A percentile compares a stretch with the other conserved stretches of the same genome.
Conservation (phyloP, 495 filamentous ascomycete species). For the Neurospora sp. region DNA sequence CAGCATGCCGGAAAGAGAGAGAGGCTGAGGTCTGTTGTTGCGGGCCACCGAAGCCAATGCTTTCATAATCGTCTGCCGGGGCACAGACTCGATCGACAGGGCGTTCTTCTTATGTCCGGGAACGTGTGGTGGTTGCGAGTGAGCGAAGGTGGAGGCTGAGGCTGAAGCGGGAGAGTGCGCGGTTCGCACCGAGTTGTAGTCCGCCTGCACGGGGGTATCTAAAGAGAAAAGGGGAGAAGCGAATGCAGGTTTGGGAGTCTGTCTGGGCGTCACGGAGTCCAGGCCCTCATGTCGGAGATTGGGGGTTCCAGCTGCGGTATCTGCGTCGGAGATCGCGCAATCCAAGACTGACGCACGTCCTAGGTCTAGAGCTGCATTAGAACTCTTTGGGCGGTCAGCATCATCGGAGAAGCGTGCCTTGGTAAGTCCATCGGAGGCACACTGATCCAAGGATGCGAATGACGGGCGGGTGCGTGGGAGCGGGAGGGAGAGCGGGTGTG, state of each 20-base stretch:
- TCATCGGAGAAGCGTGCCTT: constrained; percentile 7
- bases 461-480: constrained; percentile 4
- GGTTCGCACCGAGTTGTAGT: constrained; percentile 1
- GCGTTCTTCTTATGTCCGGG: constrained; percentile 48
- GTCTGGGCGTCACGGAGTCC: neutral
- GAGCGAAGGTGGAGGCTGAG: neutral
- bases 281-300: constrained; percentile 7
- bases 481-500: constrained; percentile 11
- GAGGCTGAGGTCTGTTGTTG: constrained; percentile 44
- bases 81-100: constrained; percentile 60
- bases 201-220: constrained; percentile 3
- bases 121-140: neutral
- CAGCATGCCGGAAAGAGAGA: constrained; percentile 45
- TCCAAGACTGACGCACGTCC: constrained; percentile 1
- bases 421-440: constrained; percentile 14
- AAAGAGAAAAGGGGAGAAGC: neutral
- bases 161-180: neutral
- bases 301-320: neutral
- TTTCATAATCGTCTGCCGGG: constrained; percentile 80
- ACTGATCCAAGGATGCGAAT: constrained; percentile 2
- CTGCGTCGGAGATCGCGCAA: neutral
- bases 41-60: constrained; percentile 68
- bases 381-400: constrained; percentile 12
- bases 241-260: constrained; percentile 2
- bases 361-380: constrained; percentile 7